phyloP scores from a whole-genome alignment of 1,284 basidiomycete species.

The Ganoderma boninense region DNA sequence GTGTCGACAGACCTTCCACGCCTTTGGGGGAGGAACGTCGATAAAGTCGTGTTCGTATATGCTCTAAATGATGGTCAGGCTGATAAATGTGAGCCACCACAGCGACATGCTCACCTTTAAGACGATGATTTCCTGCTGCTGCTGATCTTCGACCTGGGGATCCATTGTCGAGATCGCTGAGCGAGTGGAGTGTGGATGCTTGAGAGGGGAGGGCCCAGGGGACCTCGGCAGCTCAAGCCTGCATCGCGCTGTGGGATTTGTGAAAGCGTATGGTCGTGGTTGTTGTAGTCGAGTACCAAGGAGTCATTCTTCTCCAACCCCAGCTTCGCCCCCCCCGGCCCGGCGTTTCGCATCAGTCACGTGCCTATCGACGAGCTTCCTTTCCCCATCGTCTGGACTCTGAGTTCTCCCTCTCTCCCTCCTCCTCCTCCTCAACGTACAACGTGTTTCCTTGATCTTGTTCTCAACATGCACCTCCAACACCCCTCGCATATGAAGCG shows the following conservation, averaged over 20 bases:
- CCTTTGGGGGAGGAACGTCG: slow-evolving; percentile 75
- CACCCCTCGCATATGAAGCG: no score
- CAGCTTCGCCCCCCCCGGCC: not conserved
- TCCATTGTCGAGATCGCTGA: slow-evolving; percentile 61
- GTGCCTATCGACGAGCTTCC: not conserved
- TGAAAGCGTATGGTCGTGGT: slow-evolving; percentile 24
- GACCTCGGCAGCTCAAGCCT: slow-evolving; percentile 80
- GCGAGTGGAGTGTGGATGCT: slow-evolving; percentile 36
- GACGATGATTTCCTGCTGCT: slow-evolving; percentile 78
- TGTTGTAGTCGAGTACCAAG: slow-evolving; percentile 22
- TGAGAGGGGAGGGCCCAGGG: slow-evolving; percentile 64
- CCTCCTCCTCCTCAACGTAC: no score
- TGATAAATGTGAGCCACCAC: no score
- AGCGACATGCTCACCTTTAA: slow-evolving; percentile 49
- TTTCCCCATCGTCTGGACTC: no score
- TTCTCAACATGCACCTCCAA: no score
- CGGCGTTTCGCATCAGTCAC: not conserved
- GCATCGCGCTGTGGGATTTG: slow-evolving; percentile 50
- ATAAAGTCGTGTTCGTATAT: slow-evolving; percentile 81
- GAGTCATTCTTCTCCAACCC: slow-evolving; percentile 2
- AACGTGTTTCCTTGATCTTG: no score
- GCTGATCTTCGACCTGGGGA: slow-evolving; percentile 68
- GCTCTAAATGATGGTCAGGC: slow-evolving; percentile 44
- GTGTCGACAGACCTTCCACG: slow-evolving; percentile 71
- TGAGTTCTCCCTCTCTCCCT: no score